Conservation (phyloP, 192 early-diverging fungal genomes). For the Fimicolochytrium jonesii region DNA sequence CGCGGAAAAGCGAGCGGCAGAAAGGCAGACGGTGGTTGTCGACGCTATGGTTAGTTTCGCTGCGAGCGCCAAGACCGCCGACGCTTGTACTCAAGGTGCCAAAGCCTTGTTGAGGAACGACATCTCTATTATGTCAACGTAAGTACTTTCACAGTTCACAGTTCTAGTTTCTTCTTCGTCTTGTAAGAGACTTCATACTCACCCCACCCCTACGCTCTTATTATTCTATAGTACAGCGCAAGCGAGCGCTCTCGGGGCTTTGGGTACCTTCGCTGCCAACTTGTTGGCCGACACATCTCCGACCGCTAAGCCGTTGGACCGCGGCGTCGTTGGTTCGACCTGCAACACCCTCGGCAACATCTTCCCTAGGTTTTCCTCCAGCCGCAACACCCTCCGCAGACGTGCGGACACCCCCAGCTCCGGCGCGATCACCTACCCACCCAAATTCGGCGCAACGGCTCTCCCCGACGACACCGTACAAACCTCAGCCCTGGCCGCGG, state of each 20-base stretch:
- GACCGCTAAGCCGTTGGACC: neutral
- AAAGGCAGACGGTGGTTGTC: neutral
- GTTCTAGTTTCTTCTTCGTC: neutral
- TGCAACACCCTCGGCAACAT: slow-evolving; percentile 9
- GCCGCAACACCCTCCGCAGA: neutral
- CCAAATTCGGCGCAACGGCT: neutral
- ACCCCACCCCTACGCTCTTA: neutral
- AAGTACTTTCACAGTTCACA: neutral
- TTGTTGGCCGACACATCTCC: slow-evolving; percentile 9
- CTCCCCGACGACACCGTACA: neutral
- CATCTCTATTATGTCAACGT: neutral
- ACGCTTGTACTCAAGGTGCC: neutral
- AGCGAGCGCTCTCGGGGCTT: neutral
- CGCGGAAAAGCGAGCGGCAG: neutral
- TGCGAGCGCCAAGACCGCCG: slow-evolving; percentile 1
- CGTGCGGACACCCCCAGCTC: no score
- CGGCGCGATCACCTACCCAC: no score
- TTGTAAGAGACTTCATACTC: neutral
- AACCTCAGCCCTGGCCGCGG: neutral
- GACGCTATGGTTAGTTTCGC: neutral
- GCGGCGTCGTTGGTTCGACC: neutral
- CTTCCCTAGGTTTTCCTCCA: neutral
- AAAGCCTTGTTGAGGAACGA: slow-evolving; percentile 5
- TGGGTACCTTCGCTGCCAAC: neutral
- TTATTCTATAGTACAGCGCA: neutral